Base-by-base conservation (phyloP, 108 stramenopile genomes). In the Pelagomonas calceolata region DNA sequence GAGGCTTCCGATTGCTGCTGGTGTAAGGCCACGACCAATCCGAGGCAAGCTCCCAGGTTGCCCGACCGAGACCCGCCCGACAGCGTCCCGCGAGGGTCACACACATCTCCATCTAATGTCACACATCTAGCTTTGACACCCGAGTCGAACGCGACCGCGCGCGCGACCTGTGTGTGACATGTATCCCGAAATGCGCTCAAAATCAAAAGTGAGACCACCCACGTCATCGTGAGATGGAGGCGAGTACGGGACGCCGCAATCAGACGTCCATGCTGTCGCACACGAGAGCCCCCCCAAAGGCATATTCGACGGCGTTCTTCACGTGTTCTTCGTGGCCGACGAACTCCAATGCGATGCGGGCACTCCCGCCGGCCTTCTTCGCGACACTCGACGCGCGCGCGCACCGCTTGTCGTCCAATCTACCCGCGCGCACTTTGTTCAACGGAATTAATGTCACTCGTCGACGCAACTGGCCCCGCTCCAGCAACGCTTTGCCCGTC, bases 391-490 rank as follows among this genome's bases (percentile, higher is more conserved):
- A 69, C 21, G 97, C 93, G 15, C 66, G 68, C 0, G 84, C 69
- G 39, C 73, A 74, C 63, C 79, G 75, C 46, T 83, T 45, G 66
- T 66, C 67, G 21, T 89, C 75, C 29, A 94, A 73, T 31, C 83
- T 73, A 26, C 81, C 68, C 7, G 88, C 71, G 44, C 76, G 68
- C 79, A 99, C 92, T 81, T 95, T 97, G 83, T 95, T 94, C 18
- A 99, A 84, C 29, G 98, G 98, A 70, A 99, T 92, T 72, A 99
- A 90, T 0, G 98, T 99, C 33, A 97, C 95, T 32, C 98, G 90
- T 30, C 90, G 80, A 71, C 87, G 78, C 5, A 99, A 86, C 67
- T 90, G 89, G 68, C 98, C 98, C 68, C 90, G 89, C 68, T 91
- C 81, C 30, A 99, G 82, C 17, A 99, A 86, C 65, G 93, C 91